These are phyloP conservation scores for Sarocladium oryzae DNA, from an alignment of 2,329 filamentous ascomycete species.

Conservation along the genomic window DNA sequence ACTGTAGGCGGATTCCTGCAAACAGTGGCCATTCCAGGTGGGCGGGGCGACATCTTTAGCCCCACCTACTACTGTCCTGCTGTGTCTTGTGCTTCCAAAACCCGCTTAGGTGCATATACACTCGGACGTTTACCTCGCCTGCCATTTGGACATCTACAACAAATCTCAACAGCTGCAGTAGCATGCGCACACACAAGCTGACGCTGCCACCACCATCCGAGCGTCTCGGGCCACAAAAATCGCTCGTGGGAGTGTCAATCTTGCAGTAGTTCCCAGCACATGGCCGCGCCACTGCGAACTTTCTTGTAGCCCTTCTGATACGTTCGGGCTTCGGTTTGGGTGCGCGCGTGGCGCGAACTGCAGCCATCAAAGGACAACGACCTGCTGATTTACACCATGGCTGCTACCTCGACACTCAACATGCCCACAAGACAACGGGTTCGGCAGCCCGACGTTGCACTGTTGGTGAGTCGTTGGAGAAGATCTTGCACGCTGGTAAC, in stretches of 20 bases:
- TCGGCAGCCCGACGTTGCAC: constrained; percentile 10
- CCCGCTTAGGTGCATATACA: constrained; percentile 7
- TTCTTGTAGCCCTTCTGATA: not conserved
- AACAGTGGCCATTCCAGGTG: not conserved
- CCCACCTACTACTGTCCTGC: not conserved
- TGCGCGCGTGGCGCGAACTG: not conserved
- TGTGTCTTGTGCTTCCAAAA: not conserved
- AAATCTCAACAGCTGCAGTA: not conserved
- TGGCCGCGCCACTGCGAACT: not conserved
- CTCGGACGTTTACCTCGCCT: not conserved
- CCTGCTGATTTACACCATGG: not conserved
- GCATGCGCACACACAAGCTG: too few species aligned
- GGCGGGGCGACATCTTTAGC: not conserved
- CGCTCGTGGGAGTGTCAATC: not conserved
- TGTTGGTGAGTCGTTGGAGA: constrained; percentile 13
- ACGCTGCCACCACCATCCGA: not conserved
- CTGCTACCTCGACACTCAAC: not conserved
- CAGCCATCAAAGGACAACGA: not conserved
- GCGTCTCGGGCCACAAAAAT: not conserved
- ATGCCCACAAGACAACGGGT: not conserved
- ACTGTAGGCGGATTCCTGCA: not conserved
- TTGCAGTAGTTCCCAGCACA: not conserved
- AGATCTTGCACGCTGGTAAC: too few species aligned
- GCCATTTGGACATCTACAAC: not conserved
- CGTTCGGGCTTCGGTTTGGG: not conserved